phyloP scores from a whole-genome alignment of 768 basidiomycete genomes.

The Kwoniella dejecticola region DNA sequence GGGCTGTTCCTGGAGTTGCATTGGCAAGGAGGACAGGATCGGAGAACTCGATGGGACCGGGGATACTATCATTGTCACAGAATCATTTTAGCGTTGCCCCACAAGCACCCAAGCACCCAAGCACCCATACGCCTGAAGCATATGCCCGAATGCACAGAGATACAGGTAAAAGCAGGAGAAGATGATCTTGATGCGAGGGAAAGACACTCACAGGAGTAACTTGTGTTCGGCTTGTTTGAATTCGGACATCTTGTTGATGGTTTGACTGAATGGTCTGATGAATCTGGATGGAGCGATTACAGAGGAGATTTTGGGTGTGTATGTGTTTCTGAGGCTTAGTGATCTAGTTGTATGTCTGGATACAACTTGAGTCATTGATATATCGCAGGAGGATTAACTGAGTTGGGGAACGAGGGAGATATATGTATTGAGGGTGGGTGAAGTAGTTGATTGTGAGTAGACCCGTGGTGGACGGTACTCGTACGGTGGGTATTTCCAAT shows the following conservation, averaged over 20 bases:
- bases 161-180: no score
- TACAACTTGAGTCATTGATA: neutral
- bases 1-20: constrained; percentile 66
- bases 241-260: constrained; percentile 16
- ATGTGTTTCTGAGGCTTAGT: neutral
- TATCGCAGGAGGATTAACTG: neutral
- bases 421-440: neutral
- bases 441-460: neutral
- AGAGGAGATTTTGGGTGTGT: neutral
- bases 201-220: constrained; percentile 43
- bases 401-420: neutral
- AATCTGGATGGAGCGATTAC: neutral
- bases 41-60: constrained; percentile 64
- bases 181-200: neutral
- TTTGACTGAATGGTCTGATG: neutral
- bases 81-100: no score
- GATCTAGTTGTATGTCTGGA: neutral
- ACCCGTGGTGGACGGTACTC: neutral
- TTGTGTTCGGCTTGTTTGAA: constrained; percentile 48
- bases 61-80: constrained; percentile 38
- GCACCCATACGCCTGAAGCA: no score
- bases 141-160: no score
- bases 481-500: no score
- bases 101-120: no score
- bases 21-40: constrained; percentile 88